These are phyloP conservation scores for Metarhizium rileyi DNA, from an alignment of 2,329 filamentous ascomycete species.

Conservation along the genomic window DNA sequence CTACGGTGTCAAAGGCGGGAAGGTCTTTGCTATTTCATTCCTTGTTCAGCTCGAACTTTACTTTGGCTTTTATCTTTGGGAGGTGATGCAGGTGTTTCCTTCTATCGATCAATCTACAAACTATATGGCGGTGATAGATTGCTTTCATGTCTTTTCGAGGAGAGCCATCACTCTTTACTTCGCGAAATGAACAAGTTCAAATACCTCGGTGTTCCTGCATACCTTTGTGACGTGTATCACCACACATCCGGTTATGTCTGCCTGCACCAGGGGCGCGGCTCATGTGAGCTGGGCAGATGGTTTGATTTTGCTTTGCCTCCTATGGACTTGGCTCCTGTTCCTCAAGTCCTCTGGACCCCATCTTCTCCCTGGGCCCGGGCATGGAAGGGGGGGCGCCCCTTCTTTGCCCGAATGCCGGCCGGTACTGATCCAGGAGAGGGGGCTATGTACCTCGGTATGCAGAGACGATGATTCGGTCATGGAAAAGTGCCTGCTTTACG, in stretches of 20 bases:
- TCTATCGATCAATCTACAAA: neutral
- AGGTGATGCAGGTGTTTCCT: neutral
- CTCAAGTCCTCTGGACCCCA: no score
- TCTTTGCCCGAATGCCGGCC: neutral
- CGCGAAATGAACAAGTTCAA: constrained; percentile 1
- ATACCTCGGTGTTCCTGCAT: neutral
- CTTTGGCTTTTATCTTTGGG: neutral
- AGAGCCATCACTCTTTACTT: constrained; percentile 17
- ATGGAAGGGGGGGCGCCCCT: no score
- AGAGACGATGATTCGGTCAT: no score
- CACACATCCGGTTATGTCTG: no score
- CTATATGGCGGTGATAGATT: constrained; percentile 15
- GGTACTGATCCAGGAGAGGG: neutral
- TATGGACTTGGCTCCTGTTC: no score
- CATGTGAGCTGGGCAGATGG: no score
- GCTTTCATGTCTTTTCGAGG: constrained; percentile 23
- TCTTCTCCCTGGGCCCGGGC: no score
- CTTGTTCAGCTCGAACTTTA: neutral
- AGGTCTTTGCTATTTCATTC: neutral
- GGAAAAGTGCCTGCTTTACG: no score
- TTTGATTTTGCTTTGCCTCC: no score
- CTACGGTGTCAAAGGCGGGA: neutral
- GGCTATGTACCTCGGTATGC: no score
- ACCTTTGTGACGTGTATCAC: neutral
- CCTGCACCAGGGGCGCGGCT: no score